Evolutionary conservation across 352 stramenopile genomes (phyloP).

Genomic region (Phytophthora melonis): DNA sequence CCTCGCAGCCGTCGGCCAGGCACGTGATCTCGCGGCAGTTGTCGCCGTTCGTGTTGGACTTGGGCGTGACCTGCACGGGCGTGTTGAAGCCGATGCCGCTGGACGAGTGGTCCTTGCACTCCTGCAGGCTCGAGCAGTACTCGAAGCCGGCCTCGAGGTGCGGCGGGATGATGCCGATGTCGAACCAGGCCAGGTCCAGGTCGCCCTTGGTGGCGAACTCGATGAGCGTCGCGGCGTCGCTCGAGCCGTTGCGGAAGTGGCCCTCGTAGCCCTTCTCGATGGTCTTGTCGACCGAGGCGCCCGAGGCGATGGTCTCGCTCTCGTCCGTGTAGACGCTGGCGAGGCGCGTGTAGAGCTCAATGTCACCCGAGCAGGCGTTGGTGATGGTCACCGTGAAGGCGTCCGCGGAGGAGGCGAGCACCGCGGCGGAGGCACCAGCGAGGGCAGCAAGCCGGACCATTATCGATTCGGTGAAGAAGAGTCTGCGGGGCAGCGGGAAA

Average conservation of each 20-base stretch:
- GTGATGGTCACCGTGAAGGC: conserved; percentile 72
- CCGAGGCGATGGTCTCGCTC: conserved; percentile 48
- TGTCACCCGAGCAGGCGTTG: conserved; percentile 59
- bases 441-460: conserved; percentile 46
- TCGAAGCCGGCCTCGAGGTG: conserved; percentile 58
- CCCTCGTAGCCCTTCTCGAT: conserved; percentile 74
- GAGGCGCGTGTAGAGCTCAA: conserved; percentile 70
- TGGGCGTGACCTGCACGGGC: conserved; percentile 60
- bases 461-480: conserved; percentile 2
- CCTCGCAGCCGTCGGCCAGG: conserved; percentile 57
- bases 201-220: conserved; percentile 74
- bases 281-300: conserved; percentile 45
- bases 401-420: conserved; percentile 31
- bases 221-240: conserved; percentile 67
- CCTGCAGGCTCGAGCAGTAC: conserved; percentile 67
- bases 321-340: conserved; percentile 60
- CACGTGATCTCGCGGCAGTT: conserved; percentile 72
- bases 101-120: conserved; percentile 72
- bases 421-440: conserved; percentile 25
- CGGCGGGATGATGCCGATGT: conserved; percentile 79
- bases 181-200: conserved; percentile 66
- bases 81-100: conserved; percentile 77
- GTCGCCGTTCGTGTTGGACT: conserved; percentile 65
- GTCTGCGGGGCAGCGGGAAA: conserved; percentile 9
- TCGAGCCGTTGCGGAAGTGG: conserved; percentile 69